Evolutionary conservation across 1,284 basidiomycete genomes (phyloP).

Genomic region (Pseudozyma sp.): DNA sequence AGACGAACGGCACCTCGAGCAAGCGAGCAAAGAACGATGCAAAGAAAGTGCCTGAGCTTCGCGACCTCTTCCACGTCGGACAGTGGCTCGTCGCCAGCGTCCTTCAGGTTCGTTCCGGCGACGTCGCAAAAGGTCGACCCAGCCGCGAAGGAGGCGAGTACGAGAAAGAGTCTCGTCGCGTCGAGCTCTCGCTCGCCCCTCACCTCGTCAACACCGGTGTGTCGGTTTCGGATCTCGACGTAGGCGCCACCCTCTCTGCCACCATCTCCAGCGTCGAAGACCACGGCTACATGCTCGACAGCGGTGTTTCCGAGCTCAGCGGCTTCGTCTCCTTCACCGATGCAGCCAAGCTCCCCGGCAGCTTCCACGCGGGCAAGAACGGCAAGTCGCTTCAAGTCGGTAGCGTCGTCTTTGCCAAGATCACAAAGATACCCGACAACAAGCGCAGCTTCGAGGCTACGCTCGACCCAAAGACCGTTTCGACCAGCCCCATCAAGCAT

Average conservation of each 20-base stretch:
- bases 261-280: slow-evolving; percentile 83
- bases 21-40: slow-evolving; percentile 17
- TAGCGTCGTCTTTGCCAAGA: slow-evolving; percentile 63
- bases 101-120: slow-evolving; percentile 74
- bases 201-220: slow-evolving; percentile 87
- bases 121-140: slow-evolving; percentile 76
- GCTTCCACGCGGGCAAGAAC: slow-evolving; percentile 43
- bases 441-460: slow-evolving; percentile 66
- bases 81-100: slow-evolving; percentile 88
- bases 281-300: slow-evolving; percentile 89
- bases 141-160: slow-evolving; percentile 66
- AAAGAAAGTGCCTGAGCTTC: slow-evolving; percentile 58
- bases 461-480: slow-evolving; percentile 60
- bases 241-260: slow-evolving; percentile 57
- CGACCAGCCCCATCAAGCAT: slow-evolving; percentile 34
- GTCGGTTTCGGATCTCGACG: slow-evolving; percentile 79
- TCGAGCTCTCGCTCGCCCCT: slow-evolving; percentile 90
- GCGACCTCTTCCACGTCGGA: slow-evolving; percentile 82
- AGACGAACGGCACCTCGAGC: slow-evolving; percentile 13
- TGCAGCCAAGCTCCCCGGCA: slow-evolving; percentile 46
- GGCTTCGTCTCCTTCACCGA: slow-evolving; percentile 66
- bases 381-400: slow-evolving; percentile 65
- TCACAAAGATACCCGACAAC: slow-evolving; percentile 67
- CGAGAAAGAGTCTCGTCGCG: slow-evolving; percentile 67
- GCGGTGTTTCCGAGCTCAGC: slow-evolving; percentile 73